Percentiles rank a stretch among this genome's conserved stretches.
Evolutionary conservation across 2,329 filamentous ascomycete genomes (phyloP).

Genomic region (Ophiostoma novo-ulmi): DNA sequence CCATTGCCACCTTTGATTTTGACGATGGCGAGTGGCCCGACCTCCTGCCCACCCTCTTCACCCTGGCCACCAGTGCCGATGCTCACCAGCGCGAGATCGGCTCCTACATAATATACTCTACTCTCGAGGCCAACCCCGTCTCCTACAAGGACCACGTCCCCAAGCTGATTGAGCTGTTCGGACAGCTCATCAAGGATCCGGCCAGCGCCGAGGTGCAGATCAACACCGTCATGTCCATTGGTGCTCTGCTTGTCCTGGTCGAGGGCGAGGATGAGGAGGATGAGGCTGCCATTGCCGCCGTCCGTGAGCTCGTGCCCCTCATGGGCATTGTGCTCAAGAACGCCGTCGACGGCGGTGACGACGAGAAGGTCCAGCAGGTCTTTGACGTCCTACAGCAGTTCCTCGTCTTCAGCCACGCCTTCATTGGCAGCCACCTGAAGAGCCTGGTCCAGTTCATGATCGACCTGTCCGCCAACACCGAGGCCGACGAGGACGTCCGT

Average conservation of each 20-base stretch:
- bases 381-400: conserved; percentile 98
- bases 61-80: conserved; percentile 69
- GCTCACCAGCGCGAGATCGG: conserved; percentile 82
- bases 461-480: conserved; percentile 69
- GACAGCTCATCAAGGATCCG: conserved; percentile 80
- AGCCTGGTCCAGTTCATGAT: conserved; percentile 94
- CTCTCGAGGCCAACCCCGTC: conserved; percentile 82
- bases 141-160: conserved; percentile 75
- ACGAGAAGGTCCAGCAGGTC: conserved; percentile 81
- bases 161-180: conserved; percentile 77
- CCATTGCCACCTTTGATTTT: conserved; percentile 80
- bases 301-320: conserved; percentile 74
- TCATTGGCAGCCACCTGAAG: conserved; percentile 79
- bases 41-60: conserved; percentile 71
- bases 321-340: conserved; percentile 89
- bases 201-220: conserved; percentile 88
- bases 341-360: conserved; percentile 71
- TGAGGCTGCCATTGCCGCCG: conserved; percentile 61
- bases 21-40: conserved; percentile 81
- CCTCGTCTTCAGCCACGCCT: conserved; percentile 78
- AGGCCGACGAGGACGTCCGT: conserved; percentile 77
- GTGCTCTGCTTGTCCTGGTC: conserved; percentile 79
- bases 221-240: conserved; percentile 88
- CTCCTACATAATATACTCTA: conserved; percentile 86
- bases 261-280: conserved; percentile 89